phyloP scores from a whole-genome alignment of 768 basidiomycete genomes.

The Panaeolus papilionaceus region DNA sequence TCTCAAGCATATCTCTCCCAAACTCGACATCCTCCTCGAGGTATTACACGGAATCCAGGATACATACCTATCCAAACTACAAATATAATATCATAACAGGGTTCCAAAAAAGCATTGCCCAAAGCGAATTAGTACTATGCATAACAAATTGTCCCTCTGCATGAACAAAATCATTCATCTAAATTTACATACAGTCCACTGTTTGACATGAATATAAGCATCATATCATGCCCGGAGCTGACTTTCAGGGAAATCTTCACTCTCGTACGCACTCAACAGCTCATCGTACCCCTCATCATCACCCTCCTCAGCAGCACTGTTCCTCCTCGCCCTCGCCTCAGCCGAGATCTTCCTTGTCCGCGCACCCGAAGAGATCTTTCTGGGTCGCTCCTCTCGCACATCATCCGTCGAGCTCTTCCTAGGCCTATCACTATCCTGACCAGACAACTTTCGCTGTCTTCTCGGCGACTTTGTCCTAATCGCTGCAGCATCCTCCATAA shows the following conservation, averaged over 20 bases:
- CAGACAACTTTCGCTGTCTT: slow-evolving; percentile 41
- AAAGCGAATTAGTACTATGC: slow-evolving; percentile 1
- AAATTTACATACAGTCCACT: slow-evolving; percentile 6
- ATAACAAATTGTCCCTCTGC: slow-evolving; percentile 7
- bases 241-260: slow-evolving; percentile 55
- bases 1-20: slow-evolving; percentile 68
- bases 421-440: slow-evolving; percentile 40
- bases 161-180: slow-evolving; percentile 2
- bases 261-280: slow-evolving; percentile 81
- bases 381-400: slow-evolving; percentile 37
- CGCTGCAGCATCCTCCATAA: slow-evolving; percentile 44
- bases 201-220: no score
- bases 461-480: slow-evolving; percentile 34
- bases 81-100: slow-evolving; percentile 15
- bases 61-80: slow-evolving; percentile 31
- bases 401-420: slow-evolving; percentile 42
- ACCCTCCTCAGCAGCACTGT: slow-evolving; percentile 77
- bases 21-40: slow-evolving; percentile 61
- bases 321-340: slow-evolving; percentile 50
- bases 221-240: not conserved
- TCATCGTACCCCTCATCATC: slow-evolving; percentile 83
- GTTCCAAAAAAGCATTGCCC: slow-evolving; percentile 1
- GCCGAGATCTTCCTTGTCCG: slow-evolving; percentile 55
- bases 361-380: slow-evolving; percentile 52
- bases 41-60: slow-evolving; percentile 70